phyloP scores from a whole-genome alignment of 169 alveolate species.

The Cyclospora cayetanensis region DNA sequence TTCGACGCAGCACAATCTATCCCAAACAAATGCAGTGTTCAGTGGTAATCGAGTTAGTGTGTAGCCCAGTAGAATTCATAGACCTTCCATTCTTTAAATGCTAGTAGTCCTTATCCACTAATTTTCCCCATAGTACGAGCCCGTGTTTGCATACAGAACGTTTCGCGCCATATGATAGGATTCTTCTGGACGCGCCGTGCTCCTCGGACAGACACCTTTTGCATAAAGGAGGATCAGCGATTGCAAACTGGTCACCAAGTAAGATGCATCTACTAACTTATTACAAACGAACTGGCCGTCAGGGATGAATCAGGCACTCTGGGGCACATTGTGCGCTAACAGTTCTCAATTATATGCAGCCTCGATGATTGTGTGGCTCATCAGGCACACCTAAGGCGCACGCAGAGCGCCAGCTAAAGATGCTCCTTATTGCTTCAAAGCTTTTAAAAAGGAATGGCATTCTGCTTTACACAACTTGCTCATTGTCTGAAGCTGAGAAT shows the following conservation, averaged over 20 bases:
- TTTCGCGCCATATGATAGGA: constrained; percentile 70
- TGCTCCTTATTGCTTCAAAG: constrained; percentile 63
- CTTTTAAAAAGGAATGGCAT: constrained; percentile 71
- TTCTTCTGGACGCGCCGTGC: constrained; percentile 80
- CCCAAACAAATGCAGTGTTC: background rate
- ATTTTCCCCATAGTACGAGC: background rate
- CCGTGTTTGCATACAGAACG: constrained; percentile 47
- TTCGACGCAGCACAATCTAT: background rate
- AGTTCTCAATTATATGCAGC: background rate
- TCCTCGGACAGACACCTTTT: constrained; percentile 79
- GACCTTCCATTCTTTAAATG: background rate
- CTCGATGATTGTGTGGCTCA: background rate
- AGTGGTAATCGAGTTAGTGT: background rate
- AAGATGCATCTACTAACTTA: background rate
- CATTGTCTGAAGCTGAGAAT: constrained; percentile 76
- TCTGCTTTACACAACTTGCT: constrained; percentile 76
- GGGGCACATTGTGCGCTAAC: too few species aligned
- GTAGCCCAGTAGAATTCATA: background rate
- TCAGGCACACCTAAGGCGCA: constrained; percentile 72
- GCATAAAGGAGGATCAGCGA: constrained; percentile 42
- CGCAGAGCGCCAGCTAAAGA: constrained; percentile 73
- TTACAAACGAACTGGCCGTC: background rate
- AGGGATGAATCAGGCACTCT: too few species aligned
- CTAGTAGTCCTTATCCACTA: background rate
- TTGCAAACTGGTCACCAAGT: constrained; percentile 68